Percentiles rank a stretch among this genome's conserved stretches.
Evolutionary conservation across 1,284 basidiomycete species (phyloP).

Genomic region (Amylostereum areolatum): DNA sequence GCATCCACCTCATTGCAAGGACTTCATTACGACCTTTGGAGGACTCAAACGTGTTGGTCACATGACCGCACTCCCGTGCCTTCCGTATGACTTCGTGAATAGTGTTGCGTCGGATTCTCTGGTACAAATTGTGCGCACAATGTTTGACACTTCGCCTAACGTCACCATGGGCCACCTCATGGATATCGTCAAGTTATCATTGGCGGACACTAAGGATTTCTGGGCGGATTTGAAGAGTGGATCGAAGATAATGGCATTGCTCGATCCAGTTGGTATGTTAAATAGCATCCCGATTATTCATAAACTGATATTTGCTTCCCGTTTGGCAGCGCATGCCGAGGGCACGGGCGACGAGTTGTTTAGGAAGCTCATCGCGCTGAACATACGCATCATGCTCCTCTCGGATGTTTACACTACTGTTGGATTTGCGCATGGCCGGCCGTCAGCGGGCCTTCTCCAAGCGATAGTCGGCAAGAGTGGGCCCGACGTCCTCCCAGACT

Average conservation of each 20-base stretch:
- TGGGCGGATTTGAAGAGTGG: constrained; percentile 53
- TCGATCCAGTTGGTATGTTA: constrained; percentile 45
- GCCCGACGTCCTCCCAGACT: constrained; percentile 62
- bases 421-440: constrained; percentile 77
- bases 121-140: constrained; percentile 82
- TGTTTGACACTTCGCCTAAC: constrained; percentile 81
- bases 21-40: constrained; percentile 77
- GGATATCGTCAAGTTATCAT: constrained; percentile 63
- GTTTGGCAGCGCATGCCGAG: constrained; percentile 37
- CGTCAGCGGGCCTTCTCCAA: constrained; percentile 72
- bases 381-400: constrained; percentile 78
- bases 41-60: constrained; percentile 74
- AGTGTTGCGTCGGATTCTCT: constrained; percentile 81
- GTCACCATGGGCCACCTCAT: constrained; percentile 74
- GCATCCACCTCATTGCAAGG: constrained; percentile 83
- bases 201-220: constrained; percentile 67
- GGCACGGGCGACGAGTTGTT: too few relatives aligned
- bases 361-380: constrained; percentile 72
- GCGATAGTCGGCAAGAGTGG: constrained; percentile 63
- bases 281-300: neutral
- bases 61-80: constrained; percentile 78
- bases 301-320: constrained; percentile 5
- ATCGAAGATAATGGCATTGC: constrained; percentile 56
- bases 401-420: constrained; percentile 88
- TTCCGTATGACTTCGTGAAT: constrained; percentile 86